phyloP scores from a whole-genome alignment of 768 basidiomycete species.

The Suillus luteus region DNA sequence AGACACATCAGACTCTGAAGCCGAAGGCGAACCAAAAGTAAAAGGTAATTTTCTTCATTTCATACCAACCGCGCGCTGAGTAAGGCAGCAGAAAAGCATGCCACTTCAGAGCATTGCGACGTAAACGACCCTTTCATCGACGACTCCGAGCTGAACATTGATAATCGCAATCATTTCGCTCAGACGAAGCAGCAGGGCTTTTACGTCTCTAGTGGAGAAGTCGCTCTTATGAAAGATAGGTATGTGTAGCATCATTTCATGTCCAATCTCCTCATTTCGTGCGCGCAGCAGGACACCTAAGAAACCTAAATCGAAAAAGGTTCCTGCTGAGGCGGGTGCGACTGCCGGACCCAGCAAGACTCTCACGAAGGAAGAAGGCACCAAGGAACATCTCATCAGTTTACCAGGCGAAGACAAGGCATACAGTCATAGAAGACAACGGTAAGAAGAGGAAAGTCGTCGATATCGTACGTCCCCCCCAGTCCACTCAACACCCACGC shows the following conservation, averaged over 20 bases:
- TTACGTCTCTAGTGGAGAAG: conserved; percentile 87
- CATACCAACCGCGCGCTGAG: not conserved
- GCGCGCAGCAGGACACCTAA: conserved; percentile 52
- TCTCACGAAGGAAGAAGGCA: conserved; percentile 41
- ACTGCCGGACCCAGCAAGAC: conserved; percentile 17
- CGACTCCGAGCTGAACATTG: conserved; percentile 89
- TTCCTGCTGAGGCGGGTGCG: conserved; percentile 20
- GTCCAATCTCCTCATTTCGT: conserved; percentile 17
- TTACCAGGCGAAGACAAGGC: conserved; percentile 41
- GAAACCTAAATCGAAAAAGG: conserved; percentile 72
- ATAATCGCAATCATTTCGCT: conserved; percentile 88
- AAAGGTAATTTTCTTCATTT: conserved; percentile 31
- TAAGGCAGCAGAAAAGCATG: conserved; percentile 50
- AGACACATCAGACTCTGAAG: conserved; percentile 60
- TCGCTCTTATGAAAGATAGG: conserved; percentile 84
- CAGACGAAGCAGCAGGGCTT: conserved; percentile 93
- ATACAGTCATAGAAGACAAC: conserved; percentile 51
- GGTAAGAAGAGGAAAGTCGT: conserved; percentile 75
- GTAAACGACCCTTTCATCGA: conserved; percentile 93
- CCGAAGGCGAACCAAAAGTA: conserved; percentile 43
- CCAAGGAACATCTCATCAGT: conserved; percentile 53
- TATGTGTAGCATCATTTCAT: conserved; percentile 24
- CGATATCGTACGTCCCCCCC: conserved; percentile 55
- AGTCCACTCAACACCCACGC: not conserved
- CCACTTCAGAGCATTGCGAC: conserved; percentile 83